Conservation (phyloP, 306 rosid species). For the Heteromeles arbutifolia region DNA sequence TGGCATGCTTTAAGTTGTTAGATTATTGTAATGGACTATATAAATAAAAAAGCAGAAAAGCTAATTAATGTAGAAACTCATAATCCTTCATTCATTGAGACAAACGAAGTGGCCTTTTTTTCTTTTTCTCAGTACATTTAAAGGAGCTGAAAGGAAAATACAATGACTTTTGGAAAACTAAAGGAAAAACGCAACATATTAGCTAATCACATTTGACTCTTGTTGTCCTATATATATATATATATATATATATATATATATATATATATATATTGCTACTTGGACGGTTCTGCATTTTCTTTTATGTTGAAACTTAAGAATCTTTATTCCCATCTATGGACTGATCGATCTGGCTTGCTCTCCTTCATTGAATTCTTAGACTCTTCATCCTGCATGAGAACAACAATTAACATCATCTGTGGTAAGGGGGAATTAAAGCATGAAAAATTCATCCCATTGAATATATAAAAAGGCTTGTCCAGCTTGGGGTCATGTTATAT, state of each 20-base stretch:
- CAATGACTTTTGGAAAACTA: neutral
- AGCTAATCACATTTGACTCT: constrained; percentile 7
- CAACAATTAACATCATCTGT: neutral
- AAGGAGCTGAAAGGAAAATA: constrained; percentile 1
- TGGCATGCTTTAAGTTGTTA: too few species aligned
- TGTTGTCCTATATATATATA: neutral
- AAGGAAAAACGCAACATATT: neutral
- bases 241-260: too few species aligned
- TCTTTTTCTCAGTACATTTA: neutral
- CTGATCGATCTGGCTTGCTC: neutral
- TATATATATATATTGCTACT: neutral
- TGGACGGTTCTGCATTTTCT: neutral
- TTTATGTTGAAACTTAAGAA: neutral
- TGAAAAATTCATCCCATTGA: neutral
- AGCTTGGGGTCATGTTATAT: neutral
- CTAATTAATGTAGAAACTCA: too few species aligned
- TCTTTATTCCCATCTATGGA: neutral
- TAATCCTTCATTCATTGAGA: neutral
- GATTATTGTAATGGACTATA: too few species aligned
- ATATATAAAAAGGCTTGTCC: neutral
- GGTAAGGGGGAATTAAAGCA: neutral
- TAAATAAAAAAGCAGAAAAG: too few species aligned
- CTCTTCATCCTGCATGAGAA: constrained; percentile 31
- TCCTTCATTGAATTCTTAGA: constrained; percentile 21
- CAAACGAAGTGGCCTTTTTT: neutral